These are phyloP conservation scores for Vitis hybrid DNA, from an alignment of 177 flowering plant genomes.

Conservation along the genomic window DNA sequence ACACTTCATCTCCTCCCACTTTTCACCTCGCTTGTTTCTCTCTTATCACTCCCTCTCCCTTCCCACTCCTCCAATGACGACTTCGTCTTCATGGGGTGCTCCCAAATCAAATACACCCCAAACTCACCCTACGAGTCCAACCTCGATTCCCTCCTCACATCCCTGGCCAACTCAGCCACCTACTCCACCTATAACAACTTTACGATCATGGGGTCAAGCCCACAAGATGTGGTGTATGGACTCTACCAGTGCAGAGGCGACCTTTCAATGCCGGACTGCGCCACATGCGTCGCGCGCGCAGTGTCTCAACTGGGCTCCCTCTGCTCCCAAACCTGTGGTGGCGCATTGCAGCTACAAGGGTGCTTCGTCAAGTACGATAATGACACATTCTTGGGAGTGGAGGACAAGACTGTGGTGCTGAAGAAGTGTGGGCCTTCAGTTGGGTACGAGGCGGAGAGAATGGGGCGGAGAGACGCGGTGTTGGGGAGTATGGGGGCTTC, in stretches of 20 bases:
- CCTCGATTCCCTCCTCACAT: slow-evolving; percentile 58
- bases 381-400: slow-evolving; percentile 41
- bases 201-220: slow-evolving; percentile 44
- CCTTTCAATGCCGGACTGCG: slow-evolving; percentile 66
- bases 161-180: slow-evolving; percentile 68
- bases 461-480: slow-evolving; percentile 35
- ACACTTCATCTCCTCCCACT: slow-evolving; percentile 3
- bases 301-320: slow-evolving; percentile 32
- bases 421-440: slow-evolving; percentile 62
- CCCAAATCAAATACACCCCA: slow-evolving; percentile 41
- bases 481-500: slow-evolving; percentile 21
- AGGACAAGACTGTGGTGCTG: slow-evolving; percentile 54
- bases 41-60: slow-evolving; percentile 6
- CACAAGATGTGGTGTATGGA: slow-evolving; percentile 47
- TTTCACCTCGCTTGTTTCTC: slow-evolving; percentile 11
- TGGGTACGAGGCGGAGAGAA: slow-evolving; percentile 25
- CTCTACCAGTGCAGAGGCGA: slow-evolving; percentile 69
- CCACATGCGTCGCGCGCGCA: slow-evolving; percentile 51
- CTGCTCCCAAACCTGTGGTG: slow-evolving; percentile 48
- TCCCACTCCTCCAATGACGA: slow-evolving; percentile 25
- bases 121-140: slow-evolving; percentile 47
- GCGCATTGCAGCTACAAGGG: slow-evolving; percentile 50
- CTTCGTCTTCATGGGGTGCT: slow-evolving; percentile 54
- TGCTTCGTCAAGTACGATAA: slow-evolving; percentile 64
- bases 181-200: slow-evolving; percentile 57